These are phyloP conservation scores for Paraphysoderma sedebokerense DNA, from an alignment of 371 early-diverging fungal species.

Conservation along the genomic window DNA sequence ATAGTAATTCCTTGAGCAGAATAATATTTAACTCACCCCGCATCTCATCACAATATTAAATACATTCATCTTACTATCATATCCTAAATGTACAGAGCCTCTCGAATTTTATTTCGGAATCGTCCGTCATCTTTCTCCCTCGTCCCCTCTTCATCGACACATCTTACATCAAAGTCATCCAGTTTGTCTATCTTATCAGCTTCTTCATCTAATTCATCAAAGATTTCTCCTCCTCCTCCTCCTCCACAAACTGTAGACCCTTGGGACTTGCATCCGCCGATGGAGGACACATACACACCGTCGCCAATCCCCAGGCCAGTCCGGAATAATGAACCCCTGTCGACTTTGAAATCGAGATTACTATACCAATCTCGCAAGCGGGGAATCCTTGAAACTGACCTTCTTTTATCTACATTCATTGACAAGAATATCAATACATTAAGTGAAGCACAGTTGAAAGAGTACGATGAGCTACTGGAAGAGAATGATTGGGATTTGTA, in stretches of 20 bases:
- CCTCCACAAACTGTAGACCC: not conserved
- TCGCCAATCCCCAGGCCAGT: not conserved
- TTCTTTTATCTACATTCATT: slow-evolving; percentile 78
- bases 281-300: not conserved
- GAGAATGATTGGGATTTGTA: slow-evolving; percentile 95
- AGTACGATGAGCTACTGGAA: slow-evolving; percentile 69
- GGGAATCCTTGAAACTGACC: slow-evolving; percentile 86
- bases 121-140: no score
- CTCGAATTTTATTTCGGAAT: no score
- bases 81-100: no score
- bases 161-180: no score
- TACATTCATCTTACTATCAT: no score
- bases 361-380: slow-evolving; percentile 80
- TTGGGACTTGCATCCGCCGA: slow-evolving; percentile 2
- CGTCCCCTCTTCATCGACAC: no score
- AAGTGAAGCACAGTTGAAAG: slow-evolving; percentile 33
- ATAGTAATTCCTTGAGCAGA: no score
- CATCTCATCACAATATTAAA: no score
- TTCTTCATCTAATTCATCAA: no score
- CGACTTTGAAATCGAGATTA: slow-evolving; percentile 60
- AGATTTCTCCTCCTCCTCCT: not conserved
- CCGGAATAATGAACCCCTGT: slow-evolving; percentile 39
- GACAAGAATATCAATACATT: slow-evolving; percentile 34
- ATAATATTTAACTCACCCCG: no score
- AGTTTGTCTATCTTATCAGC: no score